Base-by-base conservation (phyloP, 306 rosid genomes). In the peach (Prunus persica) region DNA sequence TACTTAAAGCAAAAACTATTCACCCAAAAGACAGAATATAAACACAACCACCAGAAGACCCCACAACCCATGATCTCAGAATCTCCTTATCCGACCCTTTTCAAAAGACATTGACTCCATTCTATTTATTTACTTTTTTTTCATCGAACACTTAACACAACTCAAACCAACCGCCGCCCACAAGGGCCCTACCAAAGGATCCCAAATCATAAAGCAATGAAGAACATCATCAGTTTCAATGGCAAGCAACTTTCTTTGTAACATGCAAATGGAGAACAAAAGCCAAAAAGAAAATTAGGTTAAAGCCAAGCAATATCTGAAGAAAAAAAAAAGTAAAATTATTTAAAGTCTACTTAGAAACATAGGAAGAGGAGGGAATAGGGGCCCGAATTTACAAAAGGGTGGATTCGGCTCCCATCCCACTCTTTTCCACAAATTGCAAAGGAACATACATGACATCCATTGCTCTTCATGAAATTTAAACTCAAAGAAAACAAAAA, bases 371-470 rank as follows among this genome's bases (percentile, higher is more conserved):
- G 65, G 65, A 7, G 78, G 47, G 71, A 76, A 76, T 60, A 78
- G 77, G 87, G 75, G 79, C 82, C 84, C 77, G 70, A 90, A 78
- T 86, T 81, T 82, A 82, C 86, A 81, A 73, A 82, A 75, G 82
- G 78, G 55, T 61, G 55, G 65, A 79, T 76, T 87, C 86, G 86
- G 85, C 76, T 49, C 80, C 74, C 22, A 61, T 28, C 79, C 79
- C 85, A 41, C 73, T 58, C 22, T 58, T 67, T 58, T 55, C 56
- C 62, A 70, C 57, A 69, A 43, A 45, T 67, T 69, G 79, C 90
- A 78, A 74, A 62, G 78, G 84, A 86, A 38, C 43, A 38, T 7
- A 38, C 43, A 38, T 7, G 43, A 38, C 80, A 54, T 70, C 84
- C 84, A 71, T 76, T 28, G 84, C 85, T 4, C 62, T 83, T 65